These are phyloP conservation scores for Phyllosticta paracitricarpa DNA, from an alignment of 2,329 filamentous ascomycete genomes.

Conservation along the genomic window DNA sequence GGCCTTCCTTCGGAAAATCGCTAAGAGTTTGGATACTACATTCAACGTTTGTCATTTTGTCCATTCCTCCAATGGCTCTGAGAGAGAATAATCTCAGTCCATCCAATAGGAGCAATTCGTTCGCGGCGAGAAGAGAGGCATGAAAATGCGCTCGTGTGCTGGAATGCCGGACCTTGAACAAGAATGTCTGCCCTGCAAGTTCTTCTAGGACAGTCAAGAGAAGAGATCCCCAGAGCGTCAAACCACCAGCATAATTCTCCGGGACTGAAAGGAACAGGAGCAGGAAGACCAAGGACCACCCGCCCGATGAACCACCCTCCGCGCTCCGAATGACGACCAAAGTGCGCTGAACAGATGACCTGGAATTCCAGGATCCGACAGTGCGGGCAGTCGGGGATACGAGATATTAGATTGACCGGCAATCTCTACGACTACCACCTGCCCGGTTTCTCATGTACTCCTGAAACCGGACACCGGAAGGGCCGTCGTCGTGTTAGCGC, in stretches of 20 bases:
- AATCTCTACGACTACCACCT: background rate
- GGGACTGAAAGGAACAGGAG: no score
- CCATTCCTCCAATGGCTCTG: background rate
- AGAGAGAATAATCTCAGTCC: no score
- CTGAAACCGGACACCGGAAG: background rate
- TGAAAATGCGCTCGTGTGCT: no score
- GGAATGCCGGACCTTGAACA: no score
- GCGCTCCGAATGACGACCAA: background rate
- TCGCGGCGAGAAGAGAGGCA: no score
- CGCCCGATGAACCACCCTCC: no score
- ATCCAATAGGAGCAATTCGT: no score
- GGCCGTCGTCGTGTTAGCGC: background rate
- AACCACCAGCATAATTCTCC: no score
- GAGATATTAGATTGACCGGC: background rate
- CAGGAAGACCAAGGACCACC: no score
- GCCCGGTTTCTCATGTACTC: background rate
- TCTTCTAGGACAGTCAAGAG: no score
- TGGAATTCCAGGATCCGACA: background rate
- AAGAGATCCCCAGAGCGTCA: no score
- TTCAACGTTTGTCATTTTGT: background rate
- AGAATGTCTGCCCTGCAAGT: no score
- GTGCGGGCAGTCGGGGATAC: background rate
- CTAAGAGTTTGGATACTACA: background rate
- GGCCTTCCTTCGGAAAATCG: background rate
- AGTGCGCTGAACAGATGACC: background rate